Base-by-base conservation (phyloP, 164 flowering plant species). In the Paratinospora sagittata region DNA sequence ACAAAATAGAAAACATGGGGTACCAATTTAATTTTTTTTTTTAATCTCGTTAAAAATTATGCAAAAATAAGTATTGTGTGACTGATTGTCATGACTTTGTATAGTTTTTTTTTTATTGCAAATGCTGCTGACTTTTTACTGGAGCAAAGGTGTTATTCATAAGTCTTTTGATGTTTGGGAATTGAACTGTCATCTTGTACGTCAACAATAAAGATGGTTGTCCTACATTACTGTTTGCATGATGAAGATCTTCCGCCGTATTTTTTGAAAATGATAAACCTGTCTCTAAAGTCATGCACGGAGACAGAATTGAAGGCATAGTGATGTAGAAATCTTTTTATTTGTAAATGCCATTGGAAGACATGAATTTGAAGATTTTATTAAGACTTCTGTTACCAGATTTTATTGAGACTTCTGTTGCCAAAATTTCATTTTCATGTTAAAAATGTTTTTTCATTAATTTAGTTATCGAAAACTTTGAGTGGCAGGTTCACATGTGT, bases 401-500 rank as follows among this genome's bases (percentile, higher is more conserved):
- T 14, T n/a, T 52, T 52, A 16, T 11, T 52, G n/a, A 55, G n/a
- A 21, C 6, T 55, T 8, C 24, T 23, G 17, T 16, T 21, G 1
- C 61, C 24, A 55, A 55, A 43, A 55, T n/a, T 2, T 37, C 19
- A 16, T 10, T 19, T 6, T 1, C 27, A 17, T 24, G 30, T 26
- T 27, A 21, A 27, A 34, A 62, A 23, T 19, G 1, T 34, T 66
- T 33, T 70, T 30, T 30, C 33, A 62, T 27, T 33, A n/a, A 34
- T 62, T 45, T 70, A 58, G 36, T 34, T 69, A 70, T 55, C 60
- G 66, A 63, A 27, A 66, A 30, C 57, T 75, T 76, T 70, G 77
- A 37, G 17, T 79, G 68, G 73, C 85, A 95, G 99, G 98, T 92
- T 16, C 99, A 95, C 77, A 82, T 89, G 97, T 92, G 97, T 65